phyloP scores from a whole-genome alignment of 2,329 filamentous ascomycete genomes.

The Pseudogymnoascus sp. region DNA sequence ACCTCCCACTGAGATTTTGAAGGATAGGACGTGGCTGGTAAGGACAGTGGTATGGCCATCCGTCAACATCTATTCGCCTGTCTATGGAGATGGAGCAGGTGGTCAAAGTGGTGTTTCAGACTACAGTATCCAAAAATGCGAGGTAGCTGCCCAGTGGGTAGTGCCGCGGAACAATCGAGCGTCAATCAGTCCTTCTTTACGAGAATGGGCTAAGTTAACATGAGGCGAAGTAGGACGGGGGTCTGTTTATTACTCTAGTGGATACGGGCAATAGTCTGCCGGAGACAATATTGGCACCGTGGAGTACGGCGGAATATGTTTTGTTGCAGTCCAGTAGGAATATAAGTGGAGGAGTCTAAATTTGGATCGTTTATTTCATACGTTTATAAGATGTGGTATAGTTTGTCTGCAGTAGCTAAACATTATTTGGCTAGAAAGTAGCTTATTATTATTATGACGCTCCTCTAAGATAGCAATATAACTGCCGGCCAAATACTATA shows the following conservation, averaged over 20 bases:
- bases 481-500: not conserved
- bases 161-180: not conserved
- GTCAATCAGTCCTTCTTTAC: not conserved
- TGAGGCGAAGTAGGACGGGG: not conserved
- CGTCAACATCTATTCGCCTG: constrained; percentile 1
- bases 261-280: not conserved
- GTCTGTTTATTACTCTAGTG: not conserved
- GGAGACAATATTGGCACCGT: not conserved
- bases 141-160: not conserved
- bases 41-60: not conserved
- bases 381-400: not conserved
- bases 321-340: not conserved
- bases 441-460: not conserved
- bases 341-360: not conserved
- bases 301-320: not conserved
- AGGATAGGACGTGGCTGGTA: not conserved
- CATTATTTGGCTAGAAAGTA: not conserved
- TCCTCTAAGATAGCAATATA: not conserved
- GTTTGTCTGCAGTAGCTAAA: not conserved
- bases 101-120: not conserved
- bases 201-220: not conserved
- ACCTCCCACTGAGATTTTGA: not conserved
- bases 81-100: not conserved
- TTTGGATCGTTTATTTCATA: not conserved
- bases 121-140: not conserved